Evolutionary conservation across 1,284 basidiomycete genomes (phyloP).

Genomic region (Fistulina hepatica): DNA sequence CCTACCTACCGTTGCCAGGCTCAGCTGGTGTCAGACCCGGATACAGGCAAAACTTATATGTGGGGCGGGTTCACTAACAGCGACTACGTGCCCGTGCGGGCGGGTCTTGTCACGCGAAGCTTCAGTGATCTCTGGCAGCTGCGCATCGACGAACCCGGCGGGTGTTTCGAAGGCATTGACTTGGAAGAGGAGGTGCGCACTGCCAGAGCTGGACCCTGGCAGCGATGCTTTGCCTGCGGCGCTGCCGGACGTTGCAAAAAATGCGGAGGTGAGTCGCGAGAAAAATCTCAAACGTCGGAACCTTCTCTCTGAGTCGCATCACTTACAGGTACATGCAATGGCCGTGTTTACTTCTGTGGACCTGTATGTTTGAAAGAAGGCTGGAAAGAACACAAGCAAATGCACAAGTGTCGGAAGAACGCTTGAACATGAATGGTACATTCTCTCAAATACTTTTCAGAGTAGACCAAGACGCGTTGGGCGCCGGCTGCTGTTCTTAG

Average conservation of each 20-base stretch:
- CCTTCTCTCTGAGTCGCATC: conserved; percentile 8
- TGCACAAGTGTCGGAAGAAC: conserved; percentile 18
- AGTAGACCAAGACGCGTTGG: too few species aligned
- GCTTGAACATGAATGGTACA: too few species aligned
- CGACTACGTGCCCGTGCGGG: conserved; percentile 25
- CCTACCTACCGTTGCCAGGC: conserved; percentile 20
- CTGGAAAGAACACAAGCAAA: conserved; percentile 20
- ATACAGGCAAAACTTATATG: conserved; percentile 26
- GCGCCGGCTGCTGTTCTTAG: too few species aligned
- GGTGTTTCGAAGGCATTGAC: conserved; percentile 26
- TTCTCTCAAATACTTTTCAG: too few species aligned
- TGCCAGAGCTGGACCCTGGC: conserved; percentile 31
- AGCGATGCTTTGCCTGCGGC: conserved; percentile 31
- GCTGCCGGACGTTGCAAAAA: conserved; percentile 28
- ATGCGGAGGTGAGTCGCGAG: conserved; percentile 24
- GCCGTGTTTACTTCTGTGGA: conserved; percentile 20
- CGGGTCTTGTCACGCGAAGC: conserved; percentile 19
- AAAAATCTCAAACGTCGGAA: background rate
- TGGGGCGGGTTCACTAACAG: conserved; percentile 30
- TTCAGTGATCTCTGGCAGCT: conserved; percentile 33
- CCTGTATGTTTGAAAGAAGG: conserved; percentile 18
- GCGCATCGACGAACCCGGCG: conserved; percentile 26
- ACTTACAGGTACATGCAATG: conserved; percentile 19
- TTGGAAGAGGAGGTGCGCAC: conserved; percentile 27
- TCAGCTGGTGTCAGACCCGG: conserved; percentile 20